Percentiles rank a stretch among this genome's conserved stretches.
Evolutionary conservation across 768 basidiomycete genomes (phyloP).

Genomic region (Boletus reticuloceps): DNA sequence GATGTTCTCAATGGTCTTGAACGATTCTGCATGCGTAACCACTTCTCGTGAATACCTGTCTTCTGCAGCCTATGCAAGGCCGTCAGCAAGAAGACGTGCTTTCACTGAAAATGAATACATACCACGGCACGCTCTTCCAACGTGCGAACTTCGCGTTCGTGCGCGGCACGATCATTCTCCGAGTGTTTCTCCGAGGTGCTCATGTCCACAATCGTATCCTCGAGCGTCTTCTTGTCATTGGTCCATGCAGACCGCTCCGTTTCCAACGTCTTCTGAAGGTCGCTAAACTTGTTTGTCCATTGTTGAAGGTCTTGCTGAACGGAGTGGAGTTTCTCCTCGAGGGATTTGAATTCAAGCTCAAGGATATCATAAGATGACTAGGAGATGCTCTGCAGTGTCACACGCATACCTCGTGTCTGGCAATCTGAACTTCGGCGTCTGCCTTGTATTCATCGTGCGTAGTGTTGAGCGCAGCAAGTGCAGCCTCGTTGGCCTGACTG

Average conservation of each 20-base stretch:
- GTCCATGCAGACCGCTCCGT: conserved; percentile 67
- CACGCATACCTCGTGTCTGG: conserved; percentile 59
- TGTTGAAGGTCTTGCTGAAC: conserved; percentile 54
- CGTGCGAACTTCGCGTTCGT: conserved; percentile 63
- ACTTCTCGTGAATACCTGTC: conserved; percentile 79
- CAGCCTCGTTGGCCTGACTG: conserved; percentile 76
- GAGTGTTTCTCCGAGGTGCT: conserved; percentile 68
- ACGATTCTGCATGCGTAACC: conserved; percentile 81
- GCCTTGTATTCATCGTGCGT: conserved; percentile 82
- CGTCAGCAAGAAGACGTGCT: neutral
- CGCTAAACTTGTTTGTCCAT: conserved; percentile 47
- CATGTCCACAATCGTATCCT: conserved; percentile 80
- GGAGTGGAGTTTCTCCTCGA: conserved; percentile 59
- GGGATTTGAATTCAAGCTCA: conserved; percentile 61
- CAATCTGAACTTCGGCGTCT: conserved; percentile 65
- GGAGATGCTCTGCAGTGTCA: too few species aligned
- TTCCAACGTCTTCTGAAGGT: conserved; percentile 66
- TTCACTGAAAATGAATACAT: conserved; percentile 6
- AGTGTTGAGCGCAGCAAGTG: conserved; percentile 61
- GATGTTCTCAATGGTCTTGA: conserved; percentile 65
- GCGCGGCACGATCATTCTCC: conserved; percentile 58
- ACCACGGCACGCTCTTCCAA: conserved; percentile 73
- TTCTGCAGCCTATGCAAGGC: conserved; percentile 56
- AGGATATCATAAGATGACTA: neutral
- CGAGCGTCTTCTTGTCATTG: conserved; percentile 77